These are phyloP conservation scores for Sarocladium strictum DNA, from an alignment of 2,329 filamentous ascomycete species.

Conservation along the genomic window DNA sequence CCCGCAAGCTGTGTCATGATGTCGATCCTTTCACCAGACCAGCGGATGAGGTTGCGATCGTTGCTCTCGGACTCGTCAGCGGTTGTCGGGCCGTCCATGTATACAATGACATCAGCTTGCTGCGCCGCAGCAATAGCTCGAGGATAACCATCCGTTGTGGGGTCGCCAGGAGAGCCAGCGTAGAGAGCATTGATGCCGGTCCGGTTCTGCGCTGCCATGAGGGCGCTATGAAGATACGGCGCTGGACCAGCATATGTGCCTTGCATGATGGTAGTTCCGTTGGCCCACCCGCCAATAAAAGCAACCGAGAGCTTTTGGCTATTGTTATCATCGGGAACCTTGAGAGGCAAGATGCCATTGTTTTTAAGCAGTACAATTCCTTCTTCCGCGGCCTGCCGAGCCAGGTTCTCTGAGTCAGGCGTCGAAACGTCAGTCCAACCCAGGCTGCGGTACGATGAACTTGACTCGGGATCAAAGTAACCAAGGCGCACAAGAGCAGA, in stretches of 20 bases:
- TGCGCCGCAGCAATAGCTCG: conserved; percentile 31
- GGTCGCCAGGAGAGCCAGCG: conserved; percentile 34
- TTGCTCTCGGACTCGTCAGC: conserved; percentile 43
- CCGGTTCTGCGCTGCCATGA: conserved; percentile 23
- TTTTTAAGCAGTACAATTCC: conserved; percentile 48
- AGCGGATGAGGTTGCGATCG: conserved; percentile 45
- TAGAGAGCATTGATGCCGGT: conserved; percentile 15
- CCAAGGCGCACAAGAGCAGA: conserved; percentile 47
- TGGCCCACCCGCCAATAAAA: conserved; percentile 28
- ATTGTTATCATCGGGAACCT: conserved; percentile 17
- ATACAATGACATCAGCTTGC: conserved; percentile 45
- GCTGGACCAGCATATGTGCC: conserved; percentile 30
- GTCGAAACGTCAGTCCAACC: conserved; percentile 50
- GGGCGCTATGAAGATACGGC: conserved; percentile 48
- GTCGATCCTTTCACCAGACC: conserved; percentile 44
- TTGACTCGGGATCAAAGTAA: conserved; percentile 50
- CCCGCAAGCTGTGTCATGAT: conserved; percentile 35
- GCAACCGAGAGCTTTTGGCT: too few relatives aligned
- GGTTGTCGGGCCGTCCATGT: conserved; percentile 48
- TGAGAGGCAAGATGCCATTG: conserved; percentile 41
- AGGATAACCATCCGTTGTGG: conserved; percentile 14
- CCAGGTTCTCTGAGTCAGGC: conserved; percentile 45
- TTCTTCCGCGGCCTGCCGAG: conserved; percentile 45
- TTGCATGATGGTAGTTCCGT: conserved; percentile 15
- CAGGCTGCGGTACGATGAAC: conserved; percentile 39